Evolutionary conservation across 495 filamentous ascomycete species (phyloP), one percentile per base, ranked within the genome.

Genomic region (Usnea hakonensis): DNA sequence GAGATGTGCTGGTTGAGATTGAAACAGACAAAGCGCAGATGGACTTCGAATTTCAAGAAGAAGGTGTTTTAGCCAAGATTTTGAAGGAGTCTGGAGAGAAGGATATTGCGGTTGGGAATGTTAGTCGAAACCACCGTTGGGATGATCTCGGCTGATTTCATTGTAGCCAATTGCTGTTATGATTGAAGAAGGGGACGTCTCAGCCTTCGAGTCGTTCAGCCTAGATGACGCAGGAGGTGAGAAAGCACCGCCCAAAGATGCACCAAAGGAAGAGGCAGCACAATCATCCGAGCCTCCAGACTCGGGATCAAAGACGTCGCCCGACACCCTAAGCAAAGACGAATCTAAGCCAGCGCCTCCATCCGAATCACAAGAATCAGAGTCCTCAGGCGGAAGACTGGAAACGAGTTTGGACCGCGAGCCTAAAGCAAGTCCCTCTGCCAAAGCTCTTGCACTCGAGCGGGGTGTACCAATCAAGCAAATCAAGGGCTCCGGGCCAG

Each of bases 1-100:
- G 95, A 71, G 95, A 99, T 76, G 92, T 97, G n/a, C 77, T 99
- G 62, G 95, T 97, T 35, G 95, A 99, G 81, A 97, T 99, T 72
- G 95, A 99, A 80, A 99, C 95, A 71, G 95, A 99, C 76, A 99
- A 99, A 82, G 95, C 95, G 46, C 95, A 99, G 77, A 99, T 99
- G 95, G 95, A 99, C 80, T 99, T 99, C 70, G 95, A 99, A 76
- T 99, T 95, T 76, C 95, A 99, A 76, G 94, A 99, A 66, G 94
- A 99, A 72, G 94, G 95, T 78, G 81, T 95, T 38, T 78, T 99
- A 61, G 95, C 95, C 62, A 97, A 97, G 83, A 83, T 97, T 63
- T 76, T 99, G 74, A 95, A 91, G 78, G 89, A 96, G 3, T 86
- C 86, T 37, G 95, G 95, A 52, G 91, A 89, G 76, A 97, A 97